Base-by-base conservation (phyloP, 2,329 filamentous ascomycete genomes). In the Pyricularia pennisetigena region DNA sequence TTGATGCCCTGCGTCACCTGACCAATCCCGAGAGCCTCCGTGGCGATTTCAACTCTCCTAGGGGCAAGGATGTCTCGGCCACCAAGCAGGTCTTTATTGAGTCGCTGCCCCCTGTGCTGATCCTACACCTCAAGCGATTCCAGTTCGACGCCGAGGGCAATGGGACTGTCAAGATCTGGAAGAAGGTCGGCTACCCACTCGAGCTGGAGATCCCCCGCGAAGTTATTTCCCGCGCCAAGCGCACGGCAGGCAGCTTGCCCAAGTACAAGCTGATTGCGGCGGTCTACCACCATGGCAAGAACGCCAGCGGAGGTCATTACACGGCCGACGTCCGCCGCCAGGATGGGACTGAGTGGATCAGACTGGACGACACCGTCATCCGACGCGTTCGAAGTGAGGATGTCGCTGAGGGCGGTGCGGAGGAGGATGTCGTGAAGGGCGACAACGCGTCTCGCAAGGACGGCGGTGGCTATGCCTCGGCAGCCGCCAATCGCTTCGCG, bases 1-100 rank as follows among this genome's bases (percentile, higher is more conserved):
- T 94, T 5, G 95, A 99, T 78, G 95, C 95, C 2, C 81, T 99
- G 68, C 94, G 91, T 71, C 90, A 90, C 6, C 80, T 98, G 16
- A 97, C 94, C 0, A 88, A 89, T 64, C 87, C 93, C 0, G 95
- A 99, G 78, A 90, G 88, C 30, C 82, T 99, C 26, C 90, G 94
- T 71, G 93, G 92, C 32, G 90, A 96, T 73, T 96, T 96, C 76
- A 88, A 89, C 73, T 91, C 91, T 4, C 86, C 90, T 6, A 89
- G 91, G 66, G 93, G 93, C 32, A 87, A 89, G 67, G 89, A 90
- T 72, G 88, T 90, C 30, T 86, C 86, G 29, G 93, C 93, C 1
- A 97, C 92, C 35, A 99, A 98, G 80, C 95, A 98, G 77, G 89
- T 97, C 2, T 93, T 96, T 73, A 97, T 99, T 71, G 94, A 98